Conservation (phyloP, 306 rosid genomes). For the Cotoneaster glaucophyllus region DNA sequence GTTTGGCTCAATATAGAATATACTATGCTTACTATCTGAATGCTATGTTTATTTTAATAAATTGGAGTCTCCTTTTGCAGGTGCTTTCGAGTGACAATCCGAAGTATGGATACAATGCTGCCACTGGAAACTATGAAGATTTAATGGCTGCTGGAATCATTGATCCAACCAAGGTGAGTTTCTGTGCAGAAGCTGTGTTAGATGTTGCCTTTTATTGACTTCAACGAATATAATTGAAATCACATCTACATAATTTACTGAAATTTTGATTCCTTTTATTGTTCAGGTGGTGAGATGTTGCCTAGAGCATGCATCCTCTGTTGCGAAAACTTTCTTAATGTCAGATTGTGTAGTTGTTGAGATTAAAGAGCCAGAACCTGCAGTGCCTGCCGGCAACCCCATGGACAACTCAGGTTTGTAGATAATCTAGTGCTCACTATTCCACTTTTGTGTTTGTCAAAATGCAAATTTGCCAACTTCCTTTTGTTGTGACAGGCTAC, state of each 20-base stretch:
- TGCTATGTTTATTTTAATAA: not conserved
- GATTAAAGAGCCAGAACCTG: constrained; percentile 88
- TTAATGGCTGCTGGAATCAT: constrained; percentile 95
- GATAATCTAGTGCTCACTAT: not conserved
- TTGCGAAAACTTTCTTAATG: constrained; percentile 96
- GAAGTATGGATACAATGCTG: constrained; percentile 86
- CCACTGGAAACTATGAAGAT: constrained; percentile 96
- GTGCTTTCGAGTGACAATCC: constrained; percentile 72
- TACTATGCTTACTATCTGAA: not conserved
- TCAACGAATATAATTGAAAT: no score
- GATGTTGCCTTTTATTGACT: not conserved
- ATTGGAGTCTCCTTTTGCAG: constrained; percentile 23
- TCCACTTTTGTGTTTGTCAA: no score
- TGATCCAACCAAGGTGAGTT: constrained; percentile 91
- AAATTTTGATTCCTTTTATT: not conserved
- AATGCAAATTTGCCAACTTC: not conserved
- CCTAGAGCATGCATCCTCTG: constrained; percentile 94
- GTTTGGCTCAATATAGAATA: not conserved
- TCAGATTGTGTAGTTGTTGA: constrained; percentile 98
- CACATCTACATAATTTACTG: not conserved
- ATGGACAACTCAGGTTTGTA: constrained; percentile 88
- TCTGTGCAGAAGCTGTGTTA: not conserved
- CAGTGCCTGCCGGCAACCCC: constrained; percentile 66
- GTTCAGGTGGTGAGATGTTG: constrained; percentile 96
- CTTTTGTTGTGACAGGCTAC: constrained; percentile 37